These are phyloP conservation scores for Cicer bijugum DNA, from an alignment of 306 rosid genomes.

Conservation along the genomic window DNA sequence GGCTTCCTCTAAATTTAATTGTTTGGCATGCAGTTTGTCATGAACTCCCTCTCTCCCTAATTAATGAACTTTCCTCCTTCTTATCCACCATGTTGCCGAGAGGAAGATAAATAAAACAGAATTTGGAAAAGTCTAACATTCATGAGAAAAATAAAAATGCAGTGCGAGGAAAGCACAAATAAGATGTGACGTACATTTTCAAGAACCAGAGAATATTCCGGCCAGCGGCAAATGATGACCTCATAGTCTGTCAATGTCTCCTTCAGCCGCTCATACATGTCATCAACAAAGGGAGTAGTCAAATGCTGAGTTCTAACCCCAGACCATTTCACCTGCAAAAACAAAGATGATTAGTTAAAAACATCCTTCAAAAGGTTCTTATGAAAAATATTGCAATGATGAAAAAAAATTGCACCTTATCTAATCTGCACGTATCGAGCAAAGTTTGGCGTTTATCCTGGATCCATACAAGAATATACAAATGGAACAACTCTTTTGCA, in stretches of 20 bases:
- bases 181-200: constrained; percentile 73
- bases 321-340: constrained; percentile 94
- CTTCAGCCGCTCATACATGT: constrained; percentile 89
- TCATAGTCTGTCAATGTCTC: constrained; percentile 85
- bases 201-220: constrained; percentile 78
- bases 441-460: constrained; percentile 82
- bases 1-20: too few relatives aligned
- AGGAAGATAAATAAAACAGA: not conserved
- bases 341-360: constrained; percentile 41
- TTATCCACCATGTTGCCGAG: too few relatives aligned
- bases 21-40: too few relatives aligned
- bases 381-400: constrained; percentile 16
- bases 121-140: constrained; percentile 28
- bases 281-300: constrained; percentile 97
- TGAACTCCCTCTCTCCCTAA: too few relatives aligned
- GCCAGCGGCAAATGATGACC: constrained; percentile 97
- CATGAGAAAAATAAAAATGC: constrained; percentile 10
- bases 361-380: constrained; percentile 15
- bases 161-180: constrained; percentile 8
- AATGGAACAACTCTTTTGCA: constrained; percentile 94
- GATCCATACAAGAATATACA: constrained; percentile 92
- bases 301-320: constrained; percentile 94
- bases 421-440: constrained; percentile 90
- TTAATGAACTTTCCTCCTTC: too few relatives aligned
- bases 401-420: constrained; percentile 66